phyloP scores from a whole-genome alignment of 805 yeast genomes.

The Torulaspora microellipsoides region DNA sequence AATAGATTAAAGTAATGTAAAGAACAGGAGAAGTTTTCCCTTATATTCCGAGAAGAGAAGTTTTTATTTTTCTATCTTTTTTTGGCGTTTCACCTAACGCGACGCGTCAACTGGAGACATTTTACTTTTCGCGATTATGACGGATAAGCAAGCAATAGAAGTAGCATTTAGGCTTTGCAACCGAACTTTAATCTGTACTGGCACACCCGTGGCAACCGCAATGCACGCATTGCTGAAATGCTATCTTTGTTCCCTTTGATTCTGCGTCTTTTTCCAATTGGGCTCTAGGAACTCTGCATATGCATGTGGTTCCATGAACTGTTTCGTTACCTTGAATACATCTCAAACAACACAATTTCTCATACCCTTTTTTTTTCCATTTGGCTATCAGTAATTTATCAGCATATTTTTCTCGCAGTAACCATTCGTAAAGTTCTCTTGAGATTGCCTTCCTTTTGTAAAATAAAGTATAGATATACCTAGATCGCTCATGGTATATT shows the following conservation, averaged over 20 bases:
- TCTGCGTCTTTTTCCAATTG: slow-evolving; percentile 38
- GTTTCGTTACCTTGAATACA: slow-evolving; percentile 66
- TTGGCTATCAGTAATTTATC: slow-evolving; percentile 74
- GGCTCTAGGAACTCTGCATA: slow-evolving; percentile 78
- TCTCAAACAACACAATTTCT: slow-evolving; percentile 73
- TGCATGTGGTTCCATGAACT: slow-evolving; percentile 65
- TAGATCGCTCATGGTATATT: slow-evolving; percentile 67
- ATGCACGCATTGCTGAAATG: slow-evolving; percentile 57
- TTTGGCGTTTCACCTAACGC: slow-evolving; percentile 6
- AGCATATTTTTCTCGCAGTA: slow-evolving; percentile 59
- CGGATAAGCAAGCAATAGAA: background rate
- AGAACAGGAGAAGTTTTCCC: no score
- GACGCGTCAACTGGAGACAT: background rate
- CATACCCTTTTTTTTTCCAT: slow-evolving; percentile 84
- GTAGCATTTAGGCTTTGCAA: background rate
- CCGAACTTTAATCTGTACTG: slow-evolving; percentile 50
- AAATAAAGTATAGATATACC: slow-evolving; percentile 70
- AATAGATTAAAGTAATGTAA: no score
- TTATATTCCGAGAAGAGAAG: background rate
- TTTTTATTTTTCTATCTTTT: background rate
- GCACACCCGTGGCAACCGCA: slow-evolving; percentile 89
- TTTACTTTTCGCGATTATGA: no score
- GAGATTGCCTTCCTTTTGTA: slow-evolving; percentile 67
- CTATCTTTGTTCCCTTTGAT: slow-evolving; percentile 19
- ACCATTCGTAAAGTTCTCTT: slow-evolving; percentile 66